Percentiles rank a stretch among this genome's conserved stretches.
These are phyloP conservation scores for Pseudozyma pruni DNA, from an alignment of 1,284 basidiomycete genomes.

Conservation along the genomic window DNA sequence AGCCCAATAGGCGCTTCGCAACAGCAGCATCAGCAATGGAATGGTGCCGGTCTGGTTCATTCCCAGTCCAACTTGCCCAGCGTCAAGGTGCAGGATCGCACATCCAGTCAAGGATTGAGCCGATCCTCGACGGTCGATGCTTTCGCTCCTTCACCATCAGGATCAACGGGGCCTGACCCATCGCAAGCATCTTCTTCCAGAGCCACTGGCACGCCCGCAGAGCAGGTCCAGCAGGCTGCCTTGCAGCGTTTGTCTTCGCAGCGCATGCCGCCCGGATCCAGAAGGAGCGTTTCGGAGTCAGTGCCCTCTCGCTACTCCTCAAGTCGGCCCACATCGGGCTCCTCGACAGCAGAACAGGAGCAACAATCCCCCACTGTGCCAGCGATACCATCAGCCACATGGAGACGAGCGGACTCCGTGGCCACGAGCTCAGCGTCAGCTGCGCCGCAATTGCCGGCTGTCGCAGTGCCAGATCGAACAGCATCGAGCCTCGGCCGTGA, in stretches of 20 bases:
- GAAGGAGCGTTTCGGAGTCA: slow-evolving; percentile 23
- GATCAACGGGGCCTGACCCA: not conserved
- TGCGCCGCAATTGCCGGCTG: not conserved
- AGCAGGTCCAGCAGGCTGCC: slow-evolving; percentile 40
- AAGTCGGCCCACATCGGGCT: not conserved
- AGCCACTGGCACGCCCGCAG: slow-evolving; percentile 11
- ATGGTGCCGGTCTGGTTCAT: slow-evolving; percentile 8
- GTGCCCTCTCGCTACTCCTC: slow-evolving; percentile 6
- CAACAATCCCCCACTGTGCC: not conserved
- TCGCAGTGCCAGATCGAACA: slow-evolving; percentile 19
- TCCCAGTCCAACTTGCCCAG: slow-evolving; percentile 25
- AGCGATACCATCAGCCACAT: not conserved
- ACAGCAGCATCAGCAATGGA: not conserved
- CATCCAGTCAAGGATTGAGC: slow-evolving; percentile 1
- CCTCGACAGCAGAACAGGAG: not conserved
- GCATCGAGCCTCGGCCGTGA: slow-evolving; percentile 4
- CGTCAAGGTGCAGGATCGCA: not conserved
- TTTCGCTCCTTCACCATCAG: not conserved
- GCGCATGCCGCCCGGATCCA: slow-evolving; percentile 19
- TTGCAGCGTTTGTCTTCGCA: slow-evolving; percentile 46
- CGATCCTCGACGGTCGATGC: slow-evolving; percentile 17
- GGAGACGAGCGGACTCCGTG: not conserved
- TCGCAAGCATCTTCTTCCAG: slow-evolving; percentile 1
- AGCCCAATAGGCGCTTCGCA: not conserved
- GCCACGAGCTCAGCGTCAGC: not conserved